Conservation (phyloP, 345 rosid genomes). For the Syzygium aqueum region DNA sequence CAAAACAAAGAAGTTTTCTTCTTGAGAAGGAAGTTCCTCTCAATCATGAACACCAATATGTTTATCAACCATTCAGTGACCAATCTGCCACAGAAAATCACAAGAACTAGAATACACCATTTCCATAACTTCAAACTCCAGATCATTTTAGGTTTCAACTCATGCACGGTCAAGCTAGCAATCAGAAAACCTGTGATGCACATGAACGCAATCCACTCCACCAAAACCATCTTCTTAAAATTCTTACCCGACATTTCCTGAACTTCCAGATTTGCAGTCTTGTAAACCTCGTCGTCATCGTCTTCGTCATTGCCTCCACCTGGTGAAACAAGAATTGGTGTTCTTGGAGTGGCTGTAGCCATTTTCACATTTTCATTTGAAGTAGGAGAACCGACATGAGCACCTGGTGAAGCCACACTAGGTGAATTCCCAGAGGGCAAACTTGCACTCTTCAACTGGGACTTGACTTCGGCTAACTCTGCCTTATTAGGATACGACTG, state of each 20-base stretch:
- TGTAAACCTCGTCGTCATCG: constrained; percentile 38
- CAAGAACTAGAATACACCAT: constrained; percentile 44
- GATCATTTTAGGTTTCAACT: constrained; percentile 8
- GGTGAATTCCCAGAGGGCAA: background rate
- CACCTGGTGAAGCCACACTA: background rate
- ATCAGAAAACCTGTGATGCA: constrained; percentile 19
- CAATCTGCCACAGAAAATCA: constrained; percentile 42
- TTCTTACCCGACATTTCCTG: constrained; percentile 15
- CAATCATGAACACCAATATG: constrained; percentile 37
- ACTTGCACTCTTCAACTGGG: background rate
- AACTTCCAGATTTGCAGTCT: constrained; percentile 20
- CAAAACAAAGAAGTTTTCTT: constrained; percentile 59
- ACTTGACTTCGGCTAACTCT: background rate
- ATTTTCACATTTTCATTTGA: background rate
- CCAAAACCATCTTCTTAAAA: constrained; percentile 11
- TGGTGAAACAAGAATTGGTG: background rate
- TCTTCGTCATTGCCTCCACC: constrained; percentile 16
- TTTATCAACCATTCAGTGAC: constrained; percentile 39
- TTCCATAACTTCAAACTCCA: constrained; percentile 48
- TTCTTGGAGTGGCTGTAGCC: background rate
- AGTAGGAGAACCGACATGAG: background rate
- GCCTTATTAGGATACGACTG: background rate
- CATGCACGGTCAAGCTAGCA: constrained; percentile 25
- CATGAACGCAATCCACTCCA: constrained; percentile 19
- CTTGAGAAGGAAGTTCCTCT: constrained; percentile 44